These are phyloP conservation scores for Fraxinus excelsior DNA, from an alignment of 257 asterid genomes.

Conservation along the genomic window DNA sequence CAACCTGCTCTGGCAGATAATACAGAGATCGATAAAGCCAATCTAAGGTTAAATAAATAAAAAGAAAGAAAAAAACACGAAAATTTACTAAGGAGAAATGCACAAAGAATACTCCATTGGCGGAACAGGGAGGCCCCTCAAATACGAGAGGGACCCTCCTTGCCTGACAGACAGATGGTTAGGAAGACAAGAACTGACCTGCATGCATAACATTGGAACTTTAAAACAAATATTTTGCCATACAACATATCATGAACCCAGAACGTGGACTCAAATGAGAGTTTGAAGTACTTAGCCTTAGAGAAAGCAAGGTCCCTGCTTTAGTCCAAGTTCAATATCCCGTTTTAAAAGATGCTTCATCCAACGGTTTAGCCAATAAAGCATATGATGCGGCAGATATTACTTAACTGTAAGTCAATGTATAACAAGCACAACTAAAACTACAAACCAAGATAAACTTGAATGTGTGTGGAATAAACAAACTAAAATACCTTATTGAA, in stretches of 20 bases:
- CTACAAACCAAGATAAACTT: conserved; percentile 48
- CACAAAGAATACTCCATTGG: conserved; percentile 81
- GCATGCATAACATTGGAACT: conserved; percentile 97
- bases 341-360: conserved; percentile 91
- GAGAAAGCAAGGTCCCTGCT: conserved; percentile 96
- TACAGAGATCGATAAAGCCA: conserved; percentile 29
- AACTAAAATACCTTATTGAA: conserved; percentile 78
- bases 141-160: conserved; percentile 83
- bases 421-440: conserved; percentile 86
- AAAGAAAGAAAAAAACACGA: conserved; percentile 29
- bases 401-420: conserved; percentile 94
- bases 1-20: conserved; percentile 64
- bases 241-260: conserved; percentile 84
- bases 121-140: conserved; percentile 96
- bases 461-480: conserved; percentile 34
- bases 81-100: conserved; percentile 50
- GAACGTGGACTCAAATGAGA: conserved; percentile 95
- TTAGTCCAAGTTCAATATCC: conserved; percentile 98
- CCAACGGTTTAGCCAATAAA: conserved; percentile 95
- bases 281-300: conserved; percentile 99
- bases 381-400: conserved; percentile 89
- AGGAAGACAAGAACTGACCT: conserved; percentile 99
- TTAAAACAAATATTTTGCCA: conserved; percentile 59
- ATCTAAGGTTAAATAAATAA: conserved; percentile 11
- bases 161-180: conserved; percentile 93